Conservation (phyloP, 2,329 filamentous ascomycete genomes). For the Ambrosiella cleistominuta region DNA sequence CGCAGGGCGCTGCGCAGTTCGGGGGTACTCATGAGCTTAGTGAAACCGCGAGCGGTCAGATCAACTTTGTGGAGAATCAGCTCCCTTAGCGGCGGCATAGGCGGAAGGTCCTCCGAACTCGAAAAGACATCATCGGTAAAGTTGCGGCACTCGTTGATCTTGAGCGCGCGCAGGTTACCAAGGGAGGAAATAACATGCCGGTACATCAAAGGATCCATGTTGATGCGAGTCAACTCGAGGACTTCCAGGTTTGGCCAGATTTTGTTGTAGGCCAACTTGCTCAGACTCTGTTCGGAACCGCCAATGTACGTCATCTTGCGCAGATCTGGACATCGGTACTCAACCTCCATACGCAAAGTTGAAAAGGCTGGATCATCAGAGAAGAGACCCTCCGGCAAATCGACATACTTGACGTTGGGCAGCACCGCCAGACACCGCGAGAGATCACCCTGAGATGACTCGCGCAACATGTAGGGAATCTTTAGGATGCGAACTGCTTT, state of each 20-base stretch:
- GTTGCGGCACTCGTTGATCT: constrained; percentile 49
- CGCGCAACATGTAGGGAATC: constrained; percentile 85
- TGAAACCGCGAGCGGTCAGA: constrained; percentile 54
- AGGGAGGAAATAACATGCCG: constrained; percentile 54
- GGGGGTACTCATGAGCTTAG: constrained; percentile 45
- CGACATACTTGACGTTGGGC: constrained; percentile 73
- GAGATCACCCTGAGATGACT: constrained; percentile 68
- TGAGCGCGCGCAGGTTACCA: constrained; percentile 52
- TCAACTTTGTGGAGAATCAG: constrained; percentile 56
- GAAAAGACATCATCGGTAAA: constrained; percentile 65
- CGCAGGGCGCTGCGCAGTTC: constrained; percentile 43
- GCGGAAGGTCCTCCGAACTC: constrained; percentile 44
- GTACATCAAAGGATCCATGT: constrained; percentile 52
- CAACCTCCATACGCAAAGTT: constrained; percentile 65
- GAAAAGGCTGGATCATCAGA: constrained; percentile 60
- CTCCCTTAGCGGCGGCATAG: constrained; percentile 57
- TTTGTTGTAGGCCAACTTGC: constrained; percentile 45
- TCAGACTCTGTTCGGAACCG: constrained; percentile 63
- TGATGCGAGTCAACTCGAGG: constrained; percentile 49
- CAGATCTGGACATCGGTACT: constrained; percentile 65
- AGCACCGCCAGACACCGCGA: constrained; percentile 72
- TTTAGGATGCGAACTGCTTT: constrained; percentile 62
- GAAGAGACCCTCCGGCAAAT: constrained; percentile 77
- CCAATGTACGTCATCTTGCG: constrained; percentile 74
- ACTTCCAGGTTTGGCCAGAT: constrained; percentile 57